phyloP scores from a whole-genome alignment of 805 yeast species.

The Candida dajiaensis region DNA sequence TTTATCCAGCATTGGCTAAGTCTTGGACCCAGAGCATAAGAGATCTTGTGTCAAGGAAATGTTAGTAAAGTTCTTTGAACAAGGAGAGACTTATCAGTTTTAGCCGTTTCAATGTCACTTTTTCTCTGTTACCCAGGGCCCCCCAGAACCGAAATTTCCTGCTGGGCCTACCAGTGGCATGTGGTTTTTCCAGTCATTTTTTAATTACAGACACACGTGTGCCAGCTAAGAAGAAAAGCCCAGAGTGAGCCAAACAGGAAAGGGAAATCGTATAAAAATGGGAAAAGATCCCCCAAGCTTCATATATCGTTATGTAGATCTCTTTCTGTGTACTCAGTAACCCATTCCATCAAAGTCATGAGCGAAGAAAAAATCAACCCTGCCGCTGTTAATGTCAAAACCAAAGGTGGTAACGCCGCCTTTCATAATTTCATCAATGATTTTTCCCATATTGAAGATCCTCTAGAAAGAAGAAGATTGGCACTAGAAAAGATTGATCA shows the following conservation, averaged over 20 bases:
- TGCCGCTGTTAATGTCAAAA: constrained; percentile 27
- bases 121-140: too few species aligned
- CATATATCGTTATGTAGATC: neutral
- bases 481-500: constrained; percentile 81
- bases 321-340: neutral
- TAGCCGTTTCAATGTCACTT: too few species aligned
- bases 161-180: neutral
- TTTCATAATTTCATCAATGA: constrained; percentile 79
- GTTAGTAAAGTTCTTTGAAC: neutral
- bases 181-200: neutral
- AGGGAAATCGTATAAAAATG: neutral
- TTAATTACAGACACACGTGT: neutral
- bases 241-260: neutral
- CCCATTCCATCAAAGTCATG: neutral
- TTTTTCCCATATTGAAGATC: constrained; percentile 78
- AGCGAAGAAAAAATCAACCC: constrained; percentile 19
- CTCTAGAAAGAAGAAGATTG: constrained; percentile 79
- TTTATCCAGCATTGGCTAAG: neutral
- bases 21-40: neutral
- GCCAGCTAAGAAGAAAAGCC: neutral
- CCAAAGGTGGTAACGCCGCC: constrained; percentile 78
- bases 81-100: too few species aligned
- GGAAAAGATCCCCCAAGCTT: neutral
- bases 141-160: too few species aligned
- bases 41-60: neutral